These are phyloP conservation scores for Maudiozyma bulderi DNA, from an alignment of 805 yeast species.

Conservation along the genomic window DNA sequence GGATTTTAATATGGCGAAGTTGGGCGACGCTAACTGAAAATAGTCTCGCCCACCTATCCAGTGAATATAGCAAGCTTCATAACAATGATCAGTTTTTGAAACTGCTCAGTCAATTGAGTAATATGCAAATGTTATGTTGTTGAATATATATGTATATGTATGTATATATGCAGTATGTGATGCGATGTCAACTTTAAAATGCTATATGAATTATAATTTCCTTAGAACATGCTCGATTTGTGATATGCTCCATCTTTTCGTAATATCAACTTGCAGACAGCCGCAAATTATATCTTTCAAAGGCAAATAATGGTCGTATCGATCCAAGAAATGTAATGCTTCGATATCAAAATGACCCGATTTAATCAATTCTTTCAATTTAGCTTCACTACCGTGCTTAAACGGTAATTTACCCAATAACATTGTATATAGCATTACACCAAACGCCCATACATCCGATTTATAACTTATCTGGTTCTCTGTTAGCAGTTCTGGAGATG, in stretches of 20 bases:
- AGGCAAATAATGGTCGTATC: constrained; percentile 5
- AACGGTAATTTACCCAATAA: constrained; percentile 70
- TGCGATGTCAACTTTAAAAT: neutral
- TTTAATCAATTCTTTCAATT: constrained; percentile 61
- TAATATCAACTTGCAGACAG: constrained; percentile 43
- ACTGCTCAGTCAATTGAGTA: too few species aligned
- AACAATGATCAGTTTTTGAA: too few species aligned
- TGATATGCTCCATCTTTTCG: constrained; percentile 43
- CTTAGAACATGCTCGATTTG: constrained; percentile 19
- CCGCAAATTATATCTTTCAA: constrained; percentile 36
- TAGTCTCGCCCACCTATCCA: too few species aligned
- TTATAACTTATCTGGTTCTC: constrained; percentile 37
- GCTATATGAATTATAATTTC: neutral
- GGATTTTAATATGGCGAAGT: too few species aligned
- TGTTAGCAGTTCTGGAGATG: constrained; percentile 71
- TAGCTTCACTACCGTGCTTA: constrained; percentile 73
- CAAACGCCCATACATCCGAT: constrained; percentile 88
- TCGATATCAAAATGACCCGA: constrained; percentile 52
- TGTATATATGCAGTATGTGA: neutral
- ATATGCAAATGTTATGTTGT: too few species aligned
- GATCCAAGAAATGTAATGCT: constrained; percentile 35
- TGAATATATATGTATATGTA: too few species aligned
- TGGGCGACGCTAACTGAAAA: too few species aligned
- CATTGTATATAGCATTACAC: constrained; percentile 68
- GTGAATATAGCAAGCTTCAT: too few species aligned